Conservation (phyloP, 768 basidiomycete genomes). For the Coprinopsis marcescibilis region DNA sequence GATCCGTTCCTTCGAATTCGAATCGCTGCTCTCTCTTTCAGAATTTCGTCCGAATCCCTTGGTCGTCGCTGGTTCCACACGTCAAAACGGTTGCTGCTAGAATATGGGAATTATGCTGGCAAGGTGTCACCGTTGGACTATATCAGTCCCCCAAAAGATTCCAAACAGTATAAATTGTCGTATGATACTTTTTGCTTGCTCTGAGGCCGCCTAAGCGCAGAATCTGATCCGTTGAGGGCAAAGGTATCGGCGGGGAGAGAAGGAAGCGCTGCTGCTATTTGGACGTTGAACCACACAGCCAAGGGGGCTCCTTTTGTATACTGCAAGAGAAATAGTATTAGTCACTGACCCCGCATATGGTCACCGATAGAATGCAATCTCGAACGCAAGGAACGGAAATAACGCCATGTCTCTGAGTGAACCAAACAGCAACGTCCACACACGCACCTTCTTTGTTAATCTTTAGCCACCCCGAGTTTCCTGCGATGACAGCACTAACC, state of each 20-base stretch:
- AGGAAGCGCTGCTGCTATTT: too few species aligned
- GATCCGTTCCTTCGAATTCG: too few species aligned
- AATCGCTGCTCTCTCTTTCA: too few species aligned
- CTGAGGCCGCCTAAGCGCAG: neutral
- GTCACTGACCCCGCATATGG: neutral
- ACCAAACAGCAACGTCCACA: neutral
- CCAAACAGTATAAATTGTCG: neutral
- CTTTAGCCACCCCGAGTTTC: neutral
- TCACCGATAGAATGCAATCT: conserved; percentile 1
- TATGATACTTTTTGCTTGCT: neutral
- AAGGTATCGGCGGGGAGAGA: neutral
- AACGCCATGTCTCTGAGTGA: neutral
- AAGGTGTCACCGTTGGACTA: too few species aligned
- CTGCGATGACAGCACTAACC: too few species aligned
- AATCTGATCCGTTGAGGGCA: neutral
- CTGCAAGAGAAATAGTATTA: neutral
- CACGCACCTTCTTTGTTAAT: neutral
- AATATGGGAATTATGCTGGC: too few species aligned
- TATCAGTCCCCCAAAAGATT: neutral
- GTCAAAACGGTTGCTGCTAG: too few species aligned
- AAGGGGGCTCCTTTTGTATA: neutral
- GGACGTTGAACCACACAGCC: too few species aligned
- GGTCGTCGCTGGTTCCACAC: too few species aligned
- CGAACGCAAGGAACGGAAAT: conserved; percentile 1
- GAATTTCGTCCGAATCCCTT: too few species aligned